Percentiles rank a stretch among this genome's conserved stretches.
These are phyloP conservation scores for Diphasiastrum complanatum DNA, from an alignment of 83 land plant genomes.

Conservation along the genomic window DNA sequence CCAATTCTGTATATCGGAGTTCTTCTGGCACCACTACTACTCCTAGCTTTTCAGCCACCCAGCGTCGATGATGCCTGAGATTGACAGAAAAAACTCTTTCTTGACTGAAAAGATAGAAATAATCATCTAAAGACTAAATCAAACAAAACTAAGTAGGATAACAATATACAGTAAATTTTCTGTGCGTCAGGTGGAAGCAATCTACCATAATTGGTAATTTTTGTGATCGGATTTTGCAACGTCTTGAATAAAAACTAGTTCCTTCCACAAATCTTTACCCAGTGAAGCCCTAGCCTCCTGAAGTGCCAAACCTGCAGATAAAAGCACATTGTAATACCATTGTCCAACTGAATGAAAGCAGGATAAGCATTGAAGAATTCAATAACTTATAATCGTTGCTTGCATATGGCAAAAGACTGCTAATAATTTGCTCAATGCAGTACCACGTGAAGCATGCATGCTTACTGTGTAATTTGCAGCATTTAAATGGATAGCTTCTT, in stretches of 20 bases:
- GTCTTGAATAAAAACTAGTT: slow-evolving; percentile 46
- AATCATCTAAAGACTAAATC: no score
- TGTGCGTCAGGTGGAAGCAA: no score
- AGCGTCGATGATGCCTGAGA: slow-evolving; percentile 97
- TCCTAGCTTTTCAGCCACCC: slow-evolving; percentile 86
- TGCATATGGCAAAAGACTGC: no score
- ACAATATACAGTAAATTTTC: no score
- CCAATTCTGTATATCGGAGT: slow-evolving; percentile 60
- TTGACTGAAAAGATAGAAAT: background rate
- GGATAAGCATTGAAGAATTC: no score
- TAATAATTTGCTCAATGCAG: no score
- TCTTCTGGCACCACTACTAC: slow-evolving; percentile 43
- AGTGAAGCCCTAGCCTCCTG: slow-evolving; percentile 68
- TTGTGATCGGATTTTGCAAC: slow-evolving; percentile 56
- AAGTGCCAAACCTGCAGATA: slow-evolving; percentile 90
- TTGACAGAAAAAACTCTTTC: slow-evolving; percentile 10
- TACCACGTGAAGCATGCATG: no score
- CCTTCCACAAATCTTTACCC: slow-evolving; percentile 48
- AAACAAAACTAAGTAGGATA: no score
- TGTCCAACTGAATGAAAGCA: no score
- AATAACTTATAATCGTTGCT: no score
- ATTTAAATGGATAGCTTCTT: slow-evolving; percentile 58
- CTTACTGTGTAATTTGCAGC: slow-evolving; percentile 90
- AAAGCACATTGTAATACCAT: no score
- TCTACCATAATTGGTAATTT: slow-evolving; percentile 97